A percentile compares a stretch with the other conserved stretches of the same genome.
Evolutionary conservation across 352 stramenopile genomes (phyloP).

Genomic region (Phytophthora tubulina): DNA sequence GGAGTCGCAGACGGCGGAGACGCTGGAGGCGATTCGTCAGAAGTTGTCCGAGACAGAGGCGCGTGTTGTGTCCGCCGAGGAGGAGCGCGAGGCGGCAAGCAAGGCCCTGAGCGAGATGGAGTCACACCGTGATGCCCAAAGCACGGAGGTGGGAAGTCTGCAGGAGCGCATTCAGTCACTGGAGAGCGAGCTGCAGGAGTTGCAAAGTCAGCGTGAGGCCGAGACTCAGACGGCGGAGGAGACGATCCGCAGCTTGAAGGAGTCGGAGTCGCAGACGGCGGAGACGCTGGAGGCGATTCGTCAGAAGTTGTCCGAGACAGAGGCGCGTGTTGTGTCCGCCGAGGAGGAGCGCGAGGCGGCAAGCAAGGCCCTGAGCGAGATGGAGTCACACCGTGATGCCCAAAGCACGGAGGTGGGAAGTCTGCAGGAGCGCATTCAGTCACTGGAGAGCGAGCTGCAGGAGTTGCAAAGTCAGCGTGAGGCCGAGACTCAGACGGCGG

Average conservation of each 20-base stretch:
- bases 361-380: constrained; percentile 26
- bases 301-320: constrained; percentile 30
- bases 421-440: constrained; percentile 8
- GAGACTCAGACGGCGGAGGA: constrained; percentile 26
- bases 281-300: constrained; percentile 29
- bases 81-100: constrained; percentile 29
- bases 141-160: constrained; percentile 14
- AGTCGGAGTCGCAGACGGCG: constrained; percentile 18
- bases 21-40: constrained; percentile 34
- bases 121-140: constrained; percentile 28
- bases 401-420: constrained; percentile 21
- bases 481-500: constrained; percentile 15
- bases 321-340: constrained; percentile 24
- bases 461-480: constrained; percentile 1
- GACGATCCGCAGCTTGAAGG: constrained; percentile 29
- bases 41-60: constrained; percentile 33
- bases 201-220: constrained; percentile 24
- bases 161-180: constrained; percentile 20
- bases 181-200: constrained; percentile 35
- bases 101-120: constrained; percentile 34
- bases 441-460: neutral
- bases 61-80: constrained; percentile 22
- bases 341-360: constrained; percentile 29
- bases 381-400: constrained; percentile 26
- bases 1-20: constrained; percentile 20